A percentile compares a stretch with the other conserved stretches of the same genome.
Conservation (phyloP, 768 basidiomycete genomes). For the Heimioporus sp. region DNA sequence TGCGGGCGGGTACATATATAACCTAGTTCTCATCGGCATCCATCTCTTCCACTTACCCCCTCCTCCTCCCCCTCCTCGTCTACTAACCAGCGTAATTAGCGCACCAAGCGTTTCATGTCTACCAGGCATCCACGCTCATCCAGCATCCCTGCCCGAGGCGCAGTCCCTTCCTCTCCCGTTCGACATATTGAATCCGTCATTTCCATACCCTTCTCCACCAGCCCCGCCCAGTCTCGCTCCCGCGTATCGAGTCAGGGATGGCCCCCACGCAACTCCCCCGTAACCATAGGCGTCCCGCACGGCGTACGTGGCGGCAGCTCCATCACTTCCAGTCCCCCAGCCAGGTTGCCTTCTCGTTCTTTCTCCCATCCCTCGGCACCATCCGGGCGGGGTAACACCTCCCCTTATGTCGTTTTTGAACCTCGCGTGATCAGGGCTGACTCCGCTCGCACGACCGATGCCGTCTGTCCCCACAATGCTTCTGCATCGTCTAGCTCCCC, state of each 20-base stretch:
- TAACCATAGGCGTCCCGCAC: conserved; percentile 38
- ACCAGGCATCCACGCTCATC: conserved; percentile 57
- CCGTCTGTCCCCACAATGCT: conserved; percentile 36
- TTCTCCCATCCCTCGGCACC: conserved; percentile 36
- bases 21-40: conserved; percentile 1
- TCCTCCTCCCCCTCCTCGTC: neutral
- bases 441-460: conserved; percentile 41
- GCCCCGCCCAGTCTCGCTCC: conserved; percentile 38
- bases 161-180: conserved; percentile 43
- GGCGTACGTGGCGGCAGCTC: conserved; percentile 36
- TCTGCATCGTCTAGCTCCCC: conserved; percentile 44
- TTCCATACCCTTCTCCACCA: conserved; percentile 52
- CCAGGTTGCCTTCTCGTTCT: conserved; percentile 45
- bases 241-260: conserved; percentile 36
- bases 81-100: neutral
- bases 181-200: conserved; percentile 66
- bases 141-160: conserved; percentile 60
- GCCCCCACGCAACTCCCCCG: conserved; percentile 25
- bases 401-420: conserved; percentile 43
- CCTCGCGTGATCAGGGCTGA: conserved; percentile 70
- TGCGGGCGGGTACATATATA: conserved; percentile 8
- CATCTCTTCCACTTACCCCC: neutral
- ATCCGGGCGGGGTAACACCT: conserved; percentile 29
- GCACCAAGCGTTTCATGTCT: conserved; percentile 34
- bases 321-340: conserved; percentile 34